These are phyloP conservation scores for Pneumocystis carinii DNA, from an alignment of 1,139 yeast genomes.

Conservation along the genomic window DNA sequence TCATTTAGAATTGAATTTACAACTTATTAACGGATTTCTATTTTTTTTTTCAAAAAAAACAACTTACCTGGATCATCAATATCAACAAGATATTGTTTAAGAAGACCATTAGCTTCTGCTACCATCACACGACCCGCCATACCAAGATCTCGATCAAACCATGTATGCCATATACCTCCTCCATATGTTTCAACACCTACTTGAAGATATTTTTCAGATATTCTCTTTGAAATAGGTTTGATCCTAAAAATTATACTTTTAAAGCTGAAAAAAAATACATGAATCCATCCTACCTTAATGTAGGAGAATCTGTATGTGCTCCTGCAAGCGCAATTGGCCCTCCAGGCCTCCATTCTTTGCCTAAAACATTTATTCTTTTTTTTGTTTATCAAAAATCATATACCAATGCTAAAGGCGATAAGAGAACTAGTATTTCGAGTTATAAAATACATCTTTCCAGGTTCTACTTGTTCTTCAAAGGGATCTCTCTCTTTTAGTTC, in stretches of 20 bases:
- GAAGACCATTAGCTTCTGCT: slow-evolving; percentile 29
- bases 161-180: slow-evolving; percentile 72
- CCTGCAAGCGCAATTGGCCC: slow-evolving; percentile 80
- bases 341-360: slow-evolving; percentile 60
- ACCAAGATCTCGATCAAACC: slow-evolving; percentile 84
- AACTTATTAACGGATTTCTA: background rate
- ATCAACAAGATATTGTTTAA: slow-evolving; percentile 55
- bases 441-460: slow-evolving; percentile 49
- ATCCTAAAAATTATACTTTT: slow-evolving; percentile 31
- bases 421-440: slow-evolving; percentile 80
- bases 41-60: too few species aligned
- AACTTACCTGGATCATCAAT: slow-evolving; percentile 47
- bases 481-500: slow-evolving; percentile 60
- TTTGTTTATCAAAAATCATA: background rate
- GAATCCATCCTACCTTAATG: slow-evolving; percentile 27
- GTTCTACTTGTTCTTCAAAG: slow-evolving; percentile 48
- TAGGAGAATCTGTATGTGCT: slow-evolving; percentile 94
- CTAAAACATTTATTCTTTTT: slow-evolving; percentile 21
- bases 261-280: background rate
- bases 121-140: slow-evolving; percentile 85
- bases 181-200: slow-evolving; percentile 92
- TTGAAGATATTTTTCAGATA: slow-evolving; percentile 63
- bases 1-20: background rate
- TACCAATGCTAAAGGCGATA: slow-evolving; percentile 57
- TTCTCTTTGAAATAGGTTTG: slow-evolving; percentile 69